Evolutionary conservation across 495 filamentous ascomycete genomes (phyloP).

Genomic region (Aspergillus carlsbadensis): DNA sequence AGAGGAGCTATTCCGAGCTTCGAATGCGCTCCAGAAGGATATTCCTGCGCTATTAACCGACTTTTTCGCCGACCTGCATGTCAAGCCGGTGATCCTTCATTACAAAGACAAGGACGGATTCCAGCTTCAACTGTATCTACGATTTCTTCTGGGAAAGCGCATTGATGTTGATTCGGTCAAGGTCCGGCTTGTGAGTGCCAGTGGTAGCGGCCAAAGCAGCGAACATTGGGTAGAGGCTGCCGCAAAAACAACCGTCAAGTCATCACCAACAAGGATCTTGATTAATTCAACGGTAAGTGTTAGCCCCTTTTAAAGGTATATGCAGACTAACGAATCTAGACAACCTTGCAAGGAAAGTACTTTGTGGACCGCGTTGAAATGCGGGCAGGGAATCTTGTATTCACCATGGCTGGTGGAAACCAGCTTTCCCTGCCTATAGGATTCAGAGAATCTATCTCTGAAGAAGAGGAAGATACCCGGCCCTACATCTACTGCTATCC

Average conservation of each 20-base stretch:
- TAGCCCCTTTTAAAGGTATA: not conserved
- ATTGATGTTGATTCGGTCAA: slow-evolving; percentile 66
- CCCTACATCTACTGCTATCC: slow-evolving; percentile 54
- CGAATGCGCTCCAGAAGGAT: slow-evolving; percentile 61
- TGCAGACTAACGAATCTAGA: slow-evolving; percentile 39
- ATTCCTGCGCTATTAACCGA: slow-evolving; percentile 63
- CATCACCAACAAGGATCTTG: slow-evolving; percentile 36
- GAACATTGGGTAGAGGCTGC: slow-evolving; percentile 45
- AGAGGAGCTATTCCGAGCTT: slow-evolving; percentile 61
- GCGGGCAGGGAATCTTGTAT: slow-evolving; percentile 63
- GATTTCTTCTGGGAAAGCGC: slow-evolving; percentile 69
- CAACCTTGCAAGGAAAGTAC: slow-evolving; percentile 72
- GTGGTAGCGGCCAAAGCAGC: slow-evolving; percentile 27
- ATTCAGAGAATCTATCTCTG: slow-evolving; percentile 41
- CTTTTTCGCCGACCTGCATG: slow-evolving; percentile 69
- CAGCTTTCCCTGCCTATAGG: slow-evolving; percentile 35
- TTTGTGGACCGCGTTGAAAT: slow-evolving; percentile 72
- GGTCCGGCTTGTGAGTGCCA: slow-evolving; percentile 56
- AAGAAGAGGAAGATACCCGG: slow-evolving; percentile 34
- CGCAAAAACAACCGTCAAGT: slow-evolving; percentile 34
- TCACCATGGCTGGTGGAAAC: slow-evolving; percentile 44
- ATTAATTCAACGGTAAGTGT: slow-evolving; percentile 41
- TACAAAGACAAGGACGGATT: slow-evolving; percentile 76
- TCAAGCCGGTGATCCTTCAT: slow-evolving; percentile 70
- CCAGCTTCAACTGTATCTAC: slow-evolving; percentile 64